Conservation (phyloP, 768 basidiomycete species). For the Serendipita vermifera region DNA sequence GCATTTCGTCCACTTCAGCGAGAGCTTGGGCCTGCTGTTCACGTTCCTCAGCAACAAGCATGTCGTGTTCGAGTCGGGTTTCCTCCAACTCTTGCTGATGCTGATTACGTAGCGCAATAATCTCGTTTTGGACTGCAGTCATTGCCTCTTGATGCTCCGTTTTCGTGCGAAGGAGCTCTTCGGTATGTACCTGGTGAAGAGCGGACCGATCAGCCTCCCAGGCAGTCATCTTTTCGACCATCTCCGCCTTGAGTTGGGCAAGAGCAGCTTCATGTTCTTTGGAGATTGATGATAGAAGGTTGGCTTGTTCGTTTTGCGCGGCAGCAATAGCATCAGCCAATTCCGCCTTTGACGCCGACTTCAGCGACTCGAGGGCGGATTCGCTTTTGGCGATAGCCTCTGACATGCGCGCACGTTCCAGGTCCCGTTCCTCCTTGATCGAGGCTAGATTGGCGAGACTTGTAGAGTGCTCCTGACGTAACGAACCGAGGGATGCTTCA, state of each 20-base stretch:
- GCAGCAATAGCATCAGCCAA: slow-evolving; percentile 26
- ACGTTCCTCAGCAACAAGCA: slow-evolving; percentile 34
- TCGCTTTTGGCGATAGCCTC: not conserved
- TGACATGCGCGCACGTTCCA: slow-evolving; percentile 2
- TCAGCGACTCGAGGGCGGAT: slow-evolving; percentile 28
- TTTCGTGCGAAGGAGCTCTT: slow-evolving; percentile 29
- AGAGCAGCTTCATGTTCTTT: slow-evolving; percentile 38
- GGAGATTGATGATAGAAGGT: not conserved
- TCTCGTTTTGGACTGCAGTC: slow-evolving; percentile 27
- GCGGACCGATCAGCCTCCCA: slow-evolving; percentile 19
- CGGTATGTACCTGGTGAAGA: slow-evolving; percentile 31
- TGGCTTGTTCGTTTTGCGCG: slow-evolving; percentile 19
- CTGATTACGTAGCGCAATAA: slow-evolving; percentile 28
- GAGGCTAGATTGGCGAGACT: slow-evolving; percentile 9
- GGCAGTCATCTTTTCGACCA: slow-evolving; percentile 42
- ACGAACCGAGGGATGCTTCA: not conserved
- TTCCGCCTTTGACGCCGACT: slow-evolving; percentile 34
- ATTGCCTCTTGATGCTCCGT: slow-evolving; percentile 38
- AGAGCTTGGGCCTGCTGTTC: slow-evolving; percentile 32
- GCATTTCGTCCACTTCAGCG: slow-evolving; percentile 38
- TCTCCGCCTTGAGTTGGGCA: slow-evolving; percentile 40
- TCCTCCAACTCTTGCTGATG: slow-evolving; percentile 29
- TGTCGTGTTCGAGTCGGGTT: slow-evolving; percentile 24
- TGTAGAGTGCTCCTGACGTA: slow-evolving; percentile 14
- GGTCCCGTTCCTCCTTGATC: slow-evolving; percentile 4